Evolutionary conservation across 441 rosid genomes (phyloP).

Genomic region (Gossypium trilobum): DNA sequence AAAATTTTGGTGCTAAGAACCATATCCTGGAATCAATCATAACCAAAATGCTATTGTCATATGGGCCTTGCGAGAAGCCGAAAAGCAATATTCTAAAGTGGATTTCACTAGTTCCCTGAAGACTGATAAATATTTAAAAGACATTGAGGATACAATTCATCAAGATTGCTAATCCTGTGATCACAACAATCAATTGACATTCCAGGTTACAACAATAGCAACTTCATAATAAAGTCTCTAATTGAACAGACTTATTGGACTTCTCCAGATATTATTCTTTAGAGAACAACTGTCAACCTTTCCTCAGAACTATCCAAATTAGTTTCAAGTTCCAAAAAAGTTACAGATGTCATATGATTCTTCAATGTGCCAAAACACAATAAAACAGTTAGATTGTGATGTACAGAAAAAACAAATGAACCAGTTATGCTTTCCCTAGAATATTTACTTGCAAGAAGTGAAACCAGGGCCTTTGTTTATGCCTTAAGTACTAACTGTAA

Average conservation of each 20-base stretch:
- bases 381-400: background rate
- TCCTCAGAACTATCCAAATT: background rate
- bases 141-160: background rate
- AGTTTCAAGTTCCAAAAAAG: background rate
- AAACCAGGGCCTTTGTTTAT: background rate
- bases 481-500: background rate
- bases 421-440: background rate
- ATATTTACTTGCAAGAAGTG: background rate
- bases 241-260: background rate
- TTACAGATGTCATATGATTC: background rate
- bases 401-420: background rate
- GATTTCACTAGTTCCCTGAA: background rate
- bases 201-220: background rate
- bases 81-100: background rate
- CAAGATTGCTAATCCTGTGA: background rate
- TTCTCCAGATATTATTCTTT: background rate
- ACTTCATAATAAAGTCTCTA: background rate
- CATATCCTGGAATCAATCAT: background rate
- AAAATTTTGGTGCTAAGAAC: constrained; percentile 1
- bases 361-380: background rate
- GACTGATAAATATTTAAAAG: background rate
- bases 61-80: background rate
- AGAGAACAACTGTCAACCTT: background rate
- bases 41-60: background rate
- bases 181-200: background rate